These are phyloP conservation scores for Suzukiozyma palmioleophila DNA, from an alignment of 1,139 yeast species.

Conservation along the genomic window DNA sequence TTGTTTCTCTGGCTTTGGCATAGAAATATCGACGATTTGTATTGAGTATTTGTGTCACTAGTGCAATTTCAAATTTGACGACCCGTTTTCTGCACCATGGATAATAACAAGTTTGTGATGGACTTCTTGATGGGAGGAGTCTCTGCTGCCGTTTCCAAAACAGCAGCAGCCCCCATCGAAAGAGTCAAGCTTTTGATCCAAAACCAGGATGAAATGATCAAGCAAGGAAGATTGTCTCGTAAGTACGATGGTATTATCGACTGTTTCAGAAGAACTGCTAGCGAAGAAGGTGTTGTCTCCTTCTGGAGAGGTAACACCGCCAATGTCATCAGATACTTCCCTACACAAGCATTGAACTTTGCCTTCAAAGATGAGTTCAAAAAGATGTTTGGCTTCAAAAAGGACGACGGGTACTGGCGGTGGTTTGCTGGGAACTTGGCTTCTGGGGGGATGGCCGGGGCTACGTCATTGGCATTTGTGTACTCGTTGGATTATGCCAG, in stretches of 20 bases:
- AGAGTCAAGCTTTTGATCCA: constrained; percentile 52
- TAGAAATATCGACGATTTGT: too few relatives aligned
- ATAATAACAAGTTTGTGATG: constrained; percentile 19
- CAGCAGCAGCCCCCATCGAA: constrained; percentile 54
- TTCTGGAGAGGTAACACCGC: constrained; percentile 60
- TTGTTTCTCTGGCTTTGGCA: too few relatives aligned
- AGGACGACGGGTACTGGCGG: constrained; percentile 45
- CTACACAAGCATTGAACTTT: constrained; percentile 52
- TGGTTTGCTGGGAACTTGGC: constrained; percentile 56
- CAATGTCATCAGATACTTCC: constrained; percentile 53
- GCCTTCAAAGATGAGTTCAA: constrained; percentile 53
- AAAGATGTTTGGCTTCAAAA: constrained; percentile 50
- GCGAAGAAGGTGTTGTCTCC: constrained; percentile 47
- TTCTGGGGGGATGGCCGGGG: constrained; percentile 55
- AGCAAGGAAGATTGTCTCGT: constrained; percentile 49
- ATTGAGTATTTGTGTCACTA: too few relatives aligned
- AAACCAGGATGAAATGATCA: constrained; percentile 52
- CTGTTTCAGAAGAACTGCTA: constrained; percentile 51
- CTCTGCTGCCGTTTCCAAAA: constrained; percentile 54
- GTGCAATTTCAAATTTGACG: too few relatives aligned
- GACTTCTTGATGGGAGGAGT: constrained; percentile 54
- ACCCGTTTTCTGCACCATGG: neutral
- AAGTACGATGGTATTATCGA: constrained; percentile 48
- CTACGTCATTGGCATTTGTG: constrained; percentile 51
- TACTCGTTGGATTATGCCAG: constrained; percentile 54